Conservation (phyloP, 352 stramenopile species). For the Pythium folliculosum region DNA sequence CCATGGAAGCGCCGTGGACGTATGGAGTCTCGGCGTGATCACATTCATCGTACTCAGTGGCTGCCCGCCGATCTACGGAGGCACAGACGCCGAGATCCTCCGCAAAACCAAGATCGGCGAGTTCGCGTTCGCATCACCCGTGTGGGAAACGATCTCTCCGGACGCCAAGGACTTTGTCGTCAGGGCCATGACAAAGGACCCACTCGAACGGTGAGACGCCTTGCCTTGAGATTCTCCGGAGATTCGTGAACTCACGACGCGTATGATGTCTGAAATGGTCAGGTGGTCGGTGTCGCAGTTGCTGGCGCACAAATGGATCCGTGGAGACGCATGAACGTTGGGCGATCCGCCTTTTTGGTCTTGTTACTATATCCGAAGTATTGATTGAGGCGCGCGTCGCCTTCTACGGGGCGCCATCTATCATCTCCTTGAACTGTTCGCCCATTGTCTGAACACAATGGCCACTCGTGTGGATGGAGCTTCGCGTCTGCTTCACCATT, state of each 20-base stretch:
- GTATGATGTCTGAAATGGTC: not conserved
- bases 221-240: no score
- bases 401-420: not conserved
- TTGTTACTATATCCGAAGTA: not conserved
- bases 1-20: not conserved
- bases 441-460: not conserved
- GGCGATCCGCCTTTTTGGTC: not conserved
- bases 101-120: not conserved
- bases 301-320: not conserved
- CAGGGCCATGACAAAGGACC: not conserved
- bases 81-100: not conserved
- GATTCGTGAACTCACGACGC: not conserved
- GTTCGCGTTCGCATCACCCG: not conserved
- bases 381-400: no score
- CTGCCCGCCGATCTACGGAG: not conserved
- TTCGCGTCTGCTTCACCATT: not conserved
- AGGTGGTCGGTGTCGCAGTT: not conserved
- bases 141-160: not conserved
- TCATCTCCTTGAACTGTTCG: not conserved
- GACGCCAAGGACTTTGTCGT: not conserved
- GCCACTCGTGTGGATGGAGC: not conserved
- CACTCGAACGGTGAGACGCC: not conserved
- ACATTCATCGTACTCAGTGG: not conserved
- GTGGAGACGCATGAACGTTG: not conserved
- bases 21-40: slow-evolving; percentile 2